phyloP scores from a whole-genome alignment of 768 basidiomycete genomes.

The Calocybe indica region DNA sequence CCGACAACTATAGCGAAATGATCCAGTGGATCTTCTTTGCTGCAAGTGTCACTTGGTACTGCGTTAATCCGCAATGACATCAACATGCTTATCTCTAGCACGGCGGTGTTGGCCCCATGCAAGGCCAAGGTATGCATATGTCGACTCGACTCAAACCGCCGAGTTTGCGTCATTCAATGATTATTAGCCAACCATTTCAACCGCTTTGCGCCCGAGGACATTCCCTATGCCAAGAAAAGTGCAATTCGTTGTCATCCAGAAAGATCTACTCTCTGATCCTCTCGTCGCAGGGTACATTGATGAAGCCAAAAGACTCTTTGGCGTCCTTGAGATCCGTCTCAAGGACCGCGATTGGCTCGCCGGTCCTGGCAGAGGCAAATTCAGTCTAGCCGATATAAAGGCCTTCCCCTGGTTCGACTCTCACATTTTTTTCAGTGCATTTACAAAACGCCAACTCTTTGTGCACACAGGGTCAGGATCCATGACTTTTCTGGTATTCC shows the following conservation, averaged over 20 bases:
- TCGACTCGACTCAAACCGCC: neutral
- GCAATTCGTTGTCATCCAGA: slow-evolving; percentile 8
- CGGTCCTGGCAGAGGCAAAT: slow-evolving; percentile 65
- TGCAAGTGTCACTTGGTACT: slow-evolving; percentile 28
- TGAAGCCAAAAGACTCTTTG: slow-evolving; percentile 78
- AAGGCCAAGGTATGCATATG: slow-evolving; percentile 48
- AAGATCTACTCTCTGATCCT: slow-evolving; percentile 4
- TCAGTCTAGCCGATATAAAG: slow-evolving; percentile 71
- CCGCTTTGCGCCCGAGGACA: slow-evolving; percentile 55
- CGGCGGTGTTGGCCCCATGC: slow-evolving; percentile 85
- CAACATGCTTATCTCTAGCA: slow-evolving; percentile 36
- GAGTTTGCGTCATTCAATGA: too few relatives aligned
- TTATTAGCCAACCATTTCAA: slow-evolving; percentile 60
- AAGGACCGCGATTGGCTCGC: slow-evolving; percentile 70
- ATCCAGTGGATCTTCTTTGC: slow-evolving; percentile 88
- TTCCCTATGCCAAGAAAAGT: slow-evolving; percentile 68
- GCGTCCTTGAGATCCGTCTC: slow-evolving; percentile 80
- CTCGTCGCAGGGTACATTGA: slow-evolving; percentile 57
- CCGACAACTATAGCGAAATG: slow-evolving; percentile 63
- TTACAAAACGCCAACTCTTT: neutral
- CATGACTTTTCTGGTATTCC: slow-evolving; percentile 33
- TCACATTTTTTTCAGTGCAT: neutral
- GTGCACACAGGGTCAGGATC: slow-evolving; percentile 43
- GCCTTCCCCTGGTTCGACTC: slow-evolving; percentile 49
- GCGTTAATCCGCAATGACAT: neutral